Evolutionary conservation across 805 yeast genomes (phyloP), one percentile per base, ranked within the genome.

Genomic region (Wickerhamomyces hampshirensis): DNA sequence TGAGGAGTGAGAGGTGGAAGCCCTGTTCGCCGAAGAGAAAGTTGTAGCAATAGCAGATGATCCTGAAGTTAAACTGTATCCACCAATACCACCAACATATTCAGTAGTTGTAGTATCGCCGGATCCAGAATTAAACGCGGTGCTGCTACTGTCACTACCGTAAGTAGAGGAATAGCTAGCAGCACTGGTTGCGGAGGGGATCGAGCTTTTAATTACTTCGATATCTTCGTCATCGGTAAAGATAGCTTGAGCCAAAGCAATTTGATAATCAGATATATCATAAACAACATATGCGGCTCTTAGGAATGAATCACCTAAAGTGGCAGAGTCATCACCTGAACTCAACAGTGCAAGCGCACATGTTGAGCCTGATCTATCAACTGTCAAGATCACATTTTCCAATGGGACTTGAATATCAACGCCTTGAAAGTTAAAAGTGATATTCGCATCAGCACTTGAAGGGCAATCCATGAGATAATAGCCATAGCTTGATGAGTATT

Each of bases 261-360:
- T 47, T 36, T 65, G 63, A 18, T 57, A 48, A 28, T 62, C 58
- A 23, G 69, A 77, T 31, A 77, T 51, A 53, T 78, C 80, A 39
- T 66, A 78, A 31, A 75, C 80, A 27, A 69, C 64, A 46, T 77
- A 77, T 1, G 73, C 74, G 19, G 68, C 55, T 40, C 71, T 62
- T 38, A 78, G 51, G 55, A 78, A 71, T 5, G 70, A 59, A 51
- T 75, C 80, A 33, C 84, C 84, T 13, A 75, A 53, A 6, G 69
- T 65, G 3, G 58, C 39, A 18, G 62, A 62, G 21, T 60, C 61
- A 36, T 58, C 61, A 23, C 58, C 62, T 8, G 65, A 50, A 5
- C 53, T 43, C 18, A 60, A 43, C 4, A 75, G 40, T 6, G 73
- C 77, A 26, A 75, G 46, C 6, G 65, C 69, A 59, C 81, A 77